phyloP scores from a whole-genome alignment of 23 red algal species.

The Gracilaria domingensis region DNA sequence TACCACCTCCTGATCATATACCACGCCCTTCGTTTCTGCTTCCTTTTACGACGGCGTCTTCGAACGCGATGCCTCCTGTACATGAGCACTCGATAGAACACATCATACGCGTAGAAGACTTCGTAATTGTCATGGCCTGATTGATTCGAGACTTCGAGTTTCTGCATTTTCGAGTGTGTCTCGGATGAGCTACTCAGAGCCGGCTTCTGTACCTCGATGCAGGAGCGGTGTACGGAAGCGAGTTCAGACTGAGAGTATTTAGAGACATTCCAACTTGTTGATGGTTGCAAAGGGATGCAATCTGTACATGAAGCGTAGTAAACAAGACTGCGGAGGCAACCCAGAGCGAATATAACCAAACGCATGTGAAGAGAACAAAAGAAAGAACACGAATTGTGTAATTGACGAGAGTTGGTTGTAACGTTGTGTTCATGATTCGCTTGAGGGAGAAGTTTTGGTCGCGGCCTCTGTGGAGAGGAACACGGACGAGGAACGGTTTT shows the following conservation, averaged over 20 bases:
- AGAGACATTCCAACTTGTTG: neutral
- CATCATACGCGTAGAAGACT: neutral
- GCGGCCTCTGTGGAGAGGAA: neutral
- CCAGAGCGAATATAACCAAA: neutral
- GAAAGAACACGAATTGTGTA: neutral
- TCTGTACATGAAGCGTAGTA: neutral
- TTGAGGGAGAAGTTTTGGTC: neutral
- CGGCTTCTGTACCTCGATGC: neutral
- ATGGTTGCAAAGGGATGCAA: too few species aligned
- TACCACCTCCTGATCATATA: neutral
- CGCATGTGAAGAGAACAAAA: neutral
- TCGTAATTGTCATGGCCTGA: neutral
- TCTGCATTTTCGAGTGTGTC: neutral
- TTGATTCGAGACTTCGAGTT: neutral
- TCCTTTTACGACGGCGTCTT: slow-evolving; percentile 7
- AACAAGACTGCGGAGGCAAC: neutral
- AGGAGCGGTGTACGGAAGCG: neutral
- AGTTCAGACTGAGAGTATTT: neutral
- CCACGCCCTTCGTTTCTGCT: neutral
- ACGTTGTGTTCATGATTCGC: neutral
- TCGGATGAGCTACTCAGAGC: neutral
- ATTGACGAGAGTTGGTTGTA: too few species aligned
- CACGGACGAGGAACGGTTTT: neutral
- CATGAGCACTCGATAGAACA: neutral
- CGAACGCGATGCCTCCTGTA: neutral